Percentiles rank a stretch among this genome's conserved stretches.
These are phyloP conservation scores for Daphne laureola DNA, from an alignment of 441 rosid species.

Conservation along the genomic window DNA sequence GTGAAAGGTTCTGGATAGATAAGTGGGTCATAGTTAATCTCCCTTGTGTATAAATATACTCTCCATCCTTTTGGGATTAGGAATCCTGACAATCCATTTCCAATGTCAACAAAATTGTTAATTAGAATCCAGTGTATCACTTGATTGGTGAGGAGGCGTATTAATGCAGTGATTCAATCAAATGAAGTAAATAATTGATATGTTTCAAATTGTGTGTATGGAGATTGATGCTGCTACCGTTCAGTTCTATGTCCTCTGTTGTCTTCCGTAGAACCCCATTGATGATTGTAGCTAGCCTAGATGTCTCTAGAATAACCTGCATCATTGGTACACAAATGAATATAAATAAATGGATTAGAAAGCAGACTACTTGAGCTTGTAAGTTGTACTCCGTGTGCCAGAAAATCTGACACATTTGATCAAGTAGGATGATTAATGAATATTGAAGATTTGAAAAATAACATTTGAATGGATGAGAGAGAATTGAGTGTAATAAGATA, in stretches of 20 bases:
- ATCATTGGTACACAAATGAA: background rate
- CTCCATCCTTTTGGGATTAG: slow-evolving; percentile 90
- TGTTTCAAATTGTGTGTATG: background rate
- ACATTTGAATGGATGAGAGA: no score
- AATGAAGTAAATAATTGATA: no score
- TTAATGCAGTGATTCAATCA: no score
- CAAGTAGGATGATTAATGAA: no score
- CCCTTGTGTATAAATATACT: slow-evolving; percentile 85
- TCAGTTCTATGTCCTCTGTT: slow-evolving; percentile 67
- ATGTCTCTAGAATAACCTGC: slow-evolving; percentile 83
- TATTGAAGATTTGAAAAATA: no score
- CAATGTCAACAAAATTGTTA: background rate
- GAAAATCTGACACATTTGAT: no score
- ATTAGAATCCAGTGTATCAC: no score
- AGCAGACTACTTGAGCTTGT: no score
- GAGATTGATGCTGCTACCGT: slow-evolving; percentile 28
- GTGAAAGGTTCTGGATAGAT: slow-evolving; percentile 59
- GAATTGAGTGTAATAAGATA: no score
- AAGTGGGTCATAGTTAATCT: slow-evolving; percentile 65
- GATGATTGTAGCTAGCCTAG: slow-evolving; percentile 81
- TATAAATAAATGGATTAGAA: no score
- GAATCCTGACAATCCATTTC: slow-evolving; percentile 37
- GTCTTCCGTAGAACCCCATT: slow-evolving; percentile 89
- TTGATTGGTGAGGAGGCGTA: no score
- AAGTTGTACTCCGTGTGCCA: background rate